Conservation (phyloP, 73 alveolate genomes). For the Symbiodinium natans region DNA sequence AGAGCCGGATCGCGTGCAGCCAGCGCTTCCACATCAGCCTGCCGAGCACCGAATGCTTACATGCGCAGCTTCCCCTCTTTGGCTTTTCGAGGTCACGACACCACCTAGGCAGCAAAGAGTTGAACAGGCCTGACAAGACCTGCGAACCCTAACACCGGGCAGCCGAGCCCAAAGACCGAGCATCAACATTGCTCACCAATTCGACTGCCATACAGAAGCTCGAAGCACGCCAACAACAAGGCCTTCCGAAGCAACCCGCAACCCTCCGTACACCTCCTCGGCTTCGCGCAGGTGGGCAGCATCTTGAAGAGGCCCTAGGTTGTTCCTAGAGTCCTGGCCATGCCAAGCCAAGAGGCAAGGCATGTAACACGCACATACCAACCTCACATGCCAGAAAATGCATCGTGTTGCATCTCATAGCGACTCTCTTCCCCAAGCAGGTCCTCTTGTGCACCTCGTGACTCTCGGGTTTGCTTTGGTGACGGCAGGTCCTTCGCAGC, state of each 20-base stretch:
- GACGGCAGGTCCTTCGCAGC: slow-evolving; percentile 41
- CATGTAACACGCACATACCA: too few species aligned
- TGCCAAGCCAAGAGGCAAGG: too few species aligned
- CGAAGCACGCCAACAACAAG: not conserved
- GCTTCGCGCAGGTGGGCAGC: slow-evolving; percentile 61
- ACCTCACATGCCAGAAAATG: too few species aligned
- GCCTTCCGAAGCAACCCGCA: slow-evolving; percentile 32
- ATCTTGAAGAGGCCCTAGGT: slow-evolving; percentile 40
- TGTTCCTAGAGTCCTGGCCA: not conserved
- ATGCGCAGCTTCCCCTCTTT: too few species aligned
- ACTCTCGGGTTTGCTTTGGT: slow-evolving; percentile 20
- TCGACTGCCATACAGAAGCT: too few species aligned
- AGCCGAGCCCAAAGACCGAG: too few species aligned
- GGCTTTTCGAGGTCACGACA: too few species aligned
- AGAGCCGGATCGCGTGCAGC: slow-evolving; percentile 72
- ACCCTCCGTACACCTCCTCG: slow-evolving; percentile 17
- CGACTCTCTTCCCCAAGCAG: not conserved
- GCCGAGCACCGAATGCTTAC: not conserved
- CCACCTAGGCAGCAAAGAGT: too few species aligned
- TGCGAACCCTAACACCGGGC: too few species aligned
- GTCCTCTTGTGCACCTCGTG: slow-evolving; percentile 20
- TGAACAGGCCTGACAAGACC: too few species aligned
- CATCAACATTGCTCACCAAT: too few species aligned
- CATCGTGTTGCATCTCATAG: too few species aligned
- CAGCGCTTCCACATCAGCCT: slow-evolving; percentile 65